phyloP scores from a whole-genome alignment of 768 basidiomycete genomes.

The Pleurotus pulmonarius region DNA sequence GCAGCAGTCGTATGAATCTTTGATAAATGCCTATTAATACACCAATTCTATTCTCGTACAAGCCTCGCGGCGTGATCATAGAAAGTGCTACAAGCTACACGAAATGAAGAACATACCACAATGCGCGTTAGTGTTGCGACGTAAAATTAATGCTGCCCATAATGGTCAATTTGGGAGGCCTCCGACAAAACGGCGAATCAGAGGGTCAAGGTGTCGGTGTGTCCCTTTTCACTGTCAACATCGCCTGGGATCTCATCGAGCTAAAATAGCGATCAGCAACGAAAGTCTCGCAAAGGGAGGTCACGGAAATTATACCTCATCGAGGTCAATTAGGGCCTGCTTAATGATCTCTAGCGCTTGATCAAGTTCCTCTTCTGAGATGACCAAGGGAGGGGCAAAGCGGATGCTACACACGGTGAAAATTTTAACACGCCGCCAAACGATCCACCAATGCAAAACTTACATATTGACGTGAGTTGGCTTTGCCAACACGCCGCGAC shows the following conservation, averaged over 20 bases:
- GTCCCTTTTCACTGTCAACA: conserved; percentile 57
- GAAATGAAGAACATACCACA: too few relatives aligned
- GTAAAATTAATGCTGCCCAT: too few relatives aligned
- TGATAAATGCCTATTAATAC: too few relatives aligned
- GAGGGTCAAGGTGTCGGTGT: conserved; percentile 26
- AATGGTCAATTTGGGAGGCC: too few relatives aligned
- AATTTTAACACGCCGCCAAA: neutral
- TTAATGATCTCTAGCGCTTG: conserved; percentile 75
- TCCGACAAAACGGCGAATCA: too few relatives aligned
- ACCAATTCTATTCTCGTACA: too few relatives aligned
- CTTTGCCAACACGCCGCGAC: conserved; percentile 89
- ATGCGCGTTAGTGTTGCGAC: too few relatives aligned
- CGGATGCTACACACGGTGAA: conserved; percentile 61
- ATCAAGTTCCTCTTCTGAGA: conserved; percentile 80
- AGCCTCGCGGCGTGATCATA: too few relatives aligned
- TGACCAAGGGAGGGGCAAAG: conserved; percentile 94
- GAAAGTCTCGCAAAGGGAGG: too few relatives aligned
- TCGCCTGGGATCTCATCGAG: conserved; percentile 19
- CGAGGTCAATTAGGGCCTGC: conserved; percentile 76
- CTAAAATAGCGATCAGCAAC: too few relatives aligned
- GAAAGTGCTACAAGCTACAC: too few relatives aligned
- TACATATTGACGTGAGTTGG: conserved; percentile 95
- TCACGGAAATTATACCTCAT: conserved; percentile 31
- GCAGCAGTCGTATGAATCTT: too few relatives aligned
- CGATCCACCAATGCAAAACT: conserved; percentile 23